Evolutionary conservation across 768 basidiomycete genomes (phyloP), one percentile per base, ranked within the genome.

Genomic region (Hysterangium stoloniferum): DNA sequence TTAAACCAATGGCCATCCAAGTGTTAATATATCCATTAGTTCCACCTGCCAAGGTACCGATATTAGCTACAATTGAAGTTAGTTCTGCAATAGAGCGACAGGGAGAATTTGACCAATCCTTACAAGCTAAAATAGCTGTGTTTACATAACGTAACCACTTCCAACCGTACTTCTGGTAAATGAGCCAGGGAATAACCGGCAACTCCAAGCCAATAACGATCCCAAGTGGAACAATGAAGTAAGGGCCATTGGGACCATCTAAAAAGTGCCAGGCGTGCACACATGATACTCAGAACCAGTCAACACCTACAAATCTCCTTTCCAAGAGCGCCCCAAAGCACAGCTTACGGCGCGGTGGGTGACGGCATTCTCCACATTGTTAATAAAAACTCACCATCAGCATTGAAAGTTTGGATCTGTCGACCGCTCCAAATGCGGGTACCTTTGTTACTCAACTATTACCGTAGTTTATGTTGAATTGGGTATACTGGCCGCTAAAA

Each of bases 211-310:
- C 80, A 52, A 81, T 70, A 19, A 80, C 44, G 48, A 80, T 61
- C 35, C 70, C 67, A 62, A 80, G 63, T 0, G 79, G 79, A 27
- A 82, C 66, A 44, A 78, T 68, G 58, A 76, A 73, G 57, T 81
- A 82, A 8, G 73, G 76, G 0, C 78, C 77, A 29, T 68, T 61
- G 32, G 68, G 68, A 0, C 77, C 73, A 56, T 49, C 48, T 49
- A 8, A 29, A 2, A 35, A 17, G 34, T 20, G 27, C 28, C 32
- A n/a, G 32, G n/a, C n/a, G n/a, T n/a, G n/a, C n/a, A n/a, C n/a
- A n/a, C n/a, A n/a, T n/a, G n/a, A n/a, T n/a, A n/a, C n/a, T n/a
- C n/a, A n/a, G n/a, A n/a, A n/a, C n/a, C n/a, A n/a, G 3, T 7
- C 15, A 20, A 12, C 13, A 36, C 46, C 4, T n/a, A 48, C 46